phyloP scores from a whole-genome alignment of 2,329 filamentous ascomycete genomes.

The Cladosporium austrohemisphaericum region DNA sequence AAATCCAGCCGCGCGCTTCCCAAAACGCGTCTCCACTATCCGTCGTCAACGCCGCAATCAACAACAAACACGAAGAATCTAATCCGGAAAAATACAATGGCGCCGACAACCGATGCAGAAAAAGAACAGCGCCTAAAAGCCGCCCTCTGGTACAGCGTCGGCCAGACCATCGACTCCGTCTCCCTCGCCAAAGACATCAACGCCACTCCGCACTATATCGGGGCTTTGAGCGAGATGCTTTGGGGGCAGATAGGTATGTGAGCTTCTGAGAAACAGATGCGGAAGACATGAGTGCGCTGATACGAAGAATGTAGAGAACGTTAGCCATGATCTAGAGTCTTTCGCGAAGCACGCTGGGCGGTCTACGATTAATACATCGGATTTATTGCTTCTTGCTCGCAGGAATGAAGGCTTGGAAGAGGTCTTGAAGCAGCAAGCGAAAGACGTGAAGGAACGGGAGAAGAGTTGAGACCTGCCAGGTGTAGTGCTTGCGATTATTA shows the following conservation, averaged over 20 bases:
- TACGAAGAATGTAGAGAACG: conserved; percentile 16
- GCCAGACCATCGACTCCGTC: conserved; percentile 85
- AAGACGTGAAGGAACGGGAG: conserved; percentile 37
- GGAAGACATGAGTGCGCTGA: neutral
- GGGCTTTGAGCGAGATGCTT: conserved; percentile 74
- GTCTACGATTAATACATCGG: conserved; percentile 74
- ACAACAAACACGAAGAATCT: neutral
- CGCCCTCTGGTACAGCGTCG: conserved; percentile 77
- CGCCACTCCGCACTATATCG: conserved; percentile 58
- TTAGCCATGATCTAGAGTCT: conserved; percentile 56
- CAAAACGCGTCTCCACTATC: neutral
- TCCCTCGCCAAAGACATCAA: conserved; percentile 70
- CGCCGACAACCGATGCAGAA: neutral
- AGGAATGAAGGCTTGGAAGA: conserved; percentile 80
- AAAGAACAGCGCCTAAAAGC: conserved; percentile 69
- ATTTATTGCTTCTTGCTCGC: conserved; percentile 81
- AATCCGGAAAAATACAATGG: conserved; percentile 9
- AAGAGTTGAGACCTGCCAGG: neutral
- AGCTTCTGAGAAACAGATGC: neutral
- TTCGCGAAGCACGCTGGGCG: conserved; percentile 75
- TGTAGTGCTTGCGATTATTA: neutral
- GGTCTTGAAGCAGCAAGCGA: conserved; percentile 67
- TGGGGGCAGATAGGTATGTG: conserved; percentile 76
- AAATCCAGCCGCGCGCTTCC: neutral
- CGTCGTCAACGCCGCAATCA: neutral